Evolutionary conservation across 345 rosid genomes (phyloP).

Genomic region (Pugionium dolabratum): DNA sequence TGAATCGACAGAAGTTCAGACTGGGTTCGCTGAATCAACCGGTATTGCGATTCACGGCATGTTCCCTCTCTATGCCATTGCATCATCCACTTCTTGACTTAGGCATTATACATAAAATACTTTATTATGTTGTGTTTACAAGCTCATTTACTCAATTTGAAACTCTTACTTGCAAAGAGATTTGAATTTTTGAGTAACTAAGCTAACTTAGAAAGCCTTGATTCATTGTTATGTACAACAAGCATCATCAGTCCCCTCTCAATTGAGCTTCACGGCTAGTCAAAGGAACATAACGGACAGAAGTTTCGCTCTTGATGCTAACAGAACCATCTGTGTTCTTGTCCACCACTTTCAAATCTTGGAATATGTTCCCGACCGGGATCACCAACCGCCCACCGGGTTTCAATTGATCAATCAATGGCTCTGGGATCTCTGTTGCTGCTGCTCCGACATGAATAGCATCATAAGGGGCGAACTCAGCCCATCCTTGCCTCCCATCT

Average conservation of each 20-base stretch:
- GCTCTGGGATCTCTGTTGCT: constrained; percentile 80
- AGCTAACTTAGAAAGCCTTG: not conserved
- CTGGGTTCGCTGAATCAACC: constrained; percentile 20
- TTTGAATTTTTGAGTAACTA: constrained; percentile 5
- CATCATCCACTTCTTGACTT: constrained; percentile 20
- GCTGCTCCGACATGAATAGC: constrained; percentile 99
- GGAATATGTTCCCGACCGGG: constrained; percentile 83
- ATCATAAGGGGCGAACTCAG: constrained; percentile 86
- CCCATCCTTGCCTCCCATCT: constrained; percentile 99
- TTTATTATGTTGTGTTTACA: constrained; percentile 10
- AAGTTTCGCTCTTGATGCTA: constrained; percentile 59
- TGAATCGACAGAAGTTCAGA: constrained; percentile 9
- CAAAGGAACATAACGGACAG: constrained; percentile 90
- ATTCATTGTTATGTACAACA: not conserved
- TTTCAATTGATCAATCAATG: constrained; percentile 84
- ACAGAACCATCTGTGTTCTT: constrained; percentile 77
- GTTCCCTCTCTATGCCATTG: constrained; percentile 34
- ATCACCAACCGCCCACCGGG: constrained; percentile 97
- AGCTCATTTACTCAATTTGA: constrained; percentile 15
- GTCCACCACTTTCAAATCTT: constrained; percentile 80
- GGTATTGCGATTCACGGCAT: constrained; percentile 32
- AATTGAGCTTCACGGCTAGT: constrained; percentile 87
- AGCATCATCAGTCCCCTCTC: constrained; percentile 42
- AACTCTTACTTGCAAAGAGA: not conserved
- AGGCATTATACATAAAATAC: constrained; percentile 11